phyloP scores from a whole-genome alignment of 2,329 filamentous ascomycete genomes.

The Didymella lethalis region DNA sequence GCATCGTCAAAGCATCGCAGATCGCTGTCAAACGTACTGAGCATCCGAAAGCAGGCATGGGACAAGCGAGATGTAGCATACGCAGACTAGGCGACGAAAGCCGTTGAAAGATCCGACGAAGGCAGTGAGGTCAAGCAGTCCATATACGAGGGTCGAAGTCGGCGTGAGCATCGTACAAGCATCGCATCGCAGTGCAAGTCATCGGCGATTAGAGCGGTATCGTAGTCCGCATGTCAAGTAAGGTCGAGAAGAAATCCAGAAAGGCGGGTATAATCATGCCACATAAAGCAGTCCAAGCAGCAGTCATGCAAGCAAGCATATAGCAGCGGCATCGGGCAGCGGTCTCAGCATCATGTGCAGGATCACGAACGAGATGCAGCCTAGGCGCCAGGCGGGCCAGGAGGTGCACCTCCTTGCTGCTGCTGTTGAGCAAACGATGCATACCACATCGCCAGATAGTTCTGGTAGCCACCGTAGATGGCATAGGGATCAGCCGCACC shows the following conservation, averaged over 20 bases:
- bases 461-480: constrained; percentile 82
- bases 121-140: constrained; percentile 19
- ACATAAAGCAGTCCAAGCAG: constrained; percentile 40
- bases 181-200: constrained; percentile 32
- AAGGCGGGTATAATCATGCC: constrained; percentile 39
- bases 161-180: constrained; percentile 15
- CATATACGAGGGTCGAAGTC: constrained; percentile 7
- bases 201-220: constrained; percentile 24
- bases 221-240: constrained; percentile 26
- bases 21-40: constrained; percentile 4
- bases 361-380: constrained; percentile 44
- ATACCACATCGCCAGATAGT: constrained; percentile 83
- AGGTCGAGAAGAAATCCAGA: constrained; percentile 22
- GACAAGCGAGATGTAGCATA: constrained; percentile 18
- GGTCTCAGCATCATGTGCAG: constrained; percentile 48
- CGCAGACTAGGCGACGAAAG: constrained; percentile 15
- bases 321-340: constrained; percentile 46
- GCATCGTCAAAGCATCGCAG: constrained; percentile 2
- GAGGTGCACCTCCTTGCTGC: constrained; percentile 39
- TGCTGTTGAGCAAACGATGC: constrained; percentile 69
- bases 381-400: constrained; percentile 49
- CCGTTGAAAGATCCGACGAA: constrained; percentile 3
- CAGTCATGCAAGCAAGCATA: constrained; percentile 51
- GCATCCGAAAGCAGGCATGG: constrained; percentile 17
- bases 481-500: constrained; percentile 66